A percentile compares a stretch with the other conserved stretches of the same genome.
phyloP scores from a whole-genome alignment of 2,329 filamentous ascomycete genomes.

The Neonectria ditissima region DNA sequence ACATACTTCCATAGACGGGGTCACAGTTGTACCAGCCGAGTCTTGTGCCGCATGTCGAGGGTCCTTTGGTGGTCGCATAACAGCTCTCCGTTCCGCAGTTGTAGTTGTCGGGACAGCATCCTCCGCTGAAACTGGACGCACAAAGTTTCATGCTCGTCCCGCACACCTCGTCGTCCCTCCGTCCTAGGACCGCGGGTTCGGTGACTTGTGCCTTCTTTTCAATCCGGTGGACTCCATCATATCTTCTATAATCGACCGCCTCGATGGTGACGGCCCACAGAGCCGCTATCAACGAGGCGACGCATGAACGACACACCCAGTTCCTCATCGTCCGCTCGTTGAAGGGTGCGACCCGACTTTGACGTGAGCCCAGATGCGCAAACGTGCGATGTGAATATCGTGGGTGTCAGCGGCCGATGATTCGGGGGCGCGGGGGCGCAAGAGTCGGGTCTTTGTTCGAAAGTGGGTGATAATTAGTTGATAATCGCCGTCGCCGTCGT shows the following conservation, averaged over 20 bases:
- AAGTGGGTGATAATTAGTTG: conserved; percentile 3
- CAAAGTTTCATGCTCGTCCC: conserved; percentile 49
- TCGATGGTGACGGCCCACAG: conserved; percentile 35
- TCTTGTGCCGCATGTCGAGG: conserved; percentile 53
- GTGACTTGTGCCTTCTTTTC: conserved; percentile 46
- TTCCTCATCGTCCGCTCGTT: conserved; percentile 33
- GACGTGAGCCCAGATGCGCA: conserved; percentile 29
- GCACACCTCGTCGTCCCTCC: conserved; percentile 41
- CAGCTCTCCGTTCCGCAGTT: conserved; percentile 61
- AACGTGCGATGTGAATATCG: conserved; percentile 22
- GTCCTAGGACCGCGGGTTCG: conserved; percentile 30
- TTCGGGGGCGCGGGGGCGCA: not conserved
- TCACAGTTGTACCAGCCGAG: conserved; percentile 57
- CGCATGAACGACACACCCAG: conserved; percentile 38
- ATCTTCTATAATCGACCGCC: conserved; percentile 45
- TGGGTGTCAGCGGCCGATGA: conserved; percentile 15
- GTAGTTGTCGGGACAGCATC: conserved; percentile 62
- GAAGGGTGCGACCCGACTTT: conserved; percentile 6
- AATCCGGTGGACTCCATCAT: conserved; percentile 48
- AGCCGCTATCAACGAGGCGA: conserved; percentile 33
- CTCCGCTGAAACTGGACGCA: conserved; percentile 55
- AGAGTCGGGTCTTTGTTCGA: not conserved
- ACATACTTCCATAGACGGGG: conserved; percentile 49
- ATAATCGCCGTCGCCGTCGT: not conserved
- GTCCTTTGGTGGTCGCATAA: conserved; percentile 58